Evolutionary conservation across 225 moss, liverwort and hornwort genomes (phyloP).

Genomic region (Bryoerythrophyllum caledonicum): DNA sequence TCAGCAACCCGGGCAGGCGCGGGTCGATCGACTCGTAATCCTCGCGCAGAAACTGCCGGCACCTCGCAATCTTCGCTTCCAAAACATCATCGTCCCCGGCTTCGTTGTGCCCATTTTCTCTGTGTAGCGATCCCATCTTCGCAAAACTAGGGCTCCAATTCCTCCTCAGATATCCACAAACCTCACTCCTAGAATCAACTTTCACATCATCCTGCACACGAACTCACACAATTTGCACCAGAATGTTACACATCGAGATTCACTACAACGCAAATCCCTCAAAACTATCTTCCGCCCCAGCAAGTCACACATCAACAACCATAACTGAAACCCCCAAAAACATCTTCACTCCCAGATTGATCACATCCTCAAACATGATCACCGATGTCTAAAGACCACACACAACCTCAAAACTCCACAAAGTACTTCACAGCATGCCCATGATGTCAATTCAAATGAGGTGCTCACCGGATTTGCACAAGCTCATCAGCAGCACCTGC

Average conservation of each 20-base stretch:
- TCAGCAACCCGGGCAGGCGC: conserved; percentile 57
- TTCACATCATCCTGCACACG: conserved; percentile 9
- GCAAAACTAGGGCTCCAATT: neutral
- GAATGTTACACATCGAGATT: neutral
- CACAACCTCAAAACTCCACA: neutral
- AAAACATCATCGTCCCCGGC: conserved; percentile 14
- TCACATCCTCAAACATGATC: neutral
- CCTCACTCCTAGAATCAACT: neutral
- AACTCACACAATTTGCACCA: neutral
- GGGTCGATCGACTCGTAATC: conserved; percentile 58
- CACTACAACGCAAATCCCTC: neutral
- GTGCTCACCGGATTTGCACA: neutral
- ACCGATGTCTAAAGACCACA: too few relatives aligned
- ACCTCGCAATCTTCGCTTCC: conserved; percentile 38
- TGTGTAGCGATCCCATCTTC: conserved; percentile 12
- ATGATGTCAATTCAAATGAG: neutral
- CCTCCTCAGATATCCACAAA: neutral
- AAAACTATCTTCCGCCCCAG: neutral
- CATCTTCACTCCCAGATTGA: neutral
- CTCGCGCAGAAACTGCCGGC: conserved; percentile 66
- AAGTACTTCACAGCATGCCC: neutral
- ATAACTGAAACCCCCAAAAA: neutral
- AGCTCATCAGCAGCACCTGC: neutral
- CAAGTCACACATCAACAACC: neutral
- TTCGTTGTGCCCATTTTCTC: neutral